Evolutionary conservation across 805 yeast genomes (phyloP).

Genomic region (Candida ipomoeae): DNA sequence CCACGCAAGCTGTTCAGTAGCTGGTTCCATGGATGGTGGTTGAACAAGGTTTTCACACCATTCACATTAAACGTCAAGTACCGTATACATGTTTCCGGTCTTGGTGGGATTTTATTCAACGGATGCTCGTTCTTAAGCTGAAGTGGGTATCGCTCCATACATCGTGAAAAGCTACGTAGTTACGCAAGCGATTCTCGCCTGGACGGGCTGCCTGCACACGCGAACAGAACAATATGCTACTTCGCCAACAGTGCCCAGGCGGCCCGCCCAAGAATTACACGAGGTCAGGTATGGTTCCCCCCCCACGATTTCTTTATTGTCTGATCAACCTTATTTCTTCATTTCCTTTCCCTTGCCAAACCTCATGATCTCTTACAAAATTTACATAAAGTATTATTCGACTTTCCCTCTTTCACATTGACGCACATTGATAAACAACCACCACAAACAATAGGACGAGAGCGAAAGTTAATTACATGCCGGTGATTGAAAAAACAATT

Average conservation of each 20-base stretch:
- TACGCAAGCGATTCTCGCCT: background rate
- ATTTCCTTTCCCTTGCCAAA: too few species aligned
- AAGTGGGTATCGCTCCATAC: slow-evolving; percentile 1
- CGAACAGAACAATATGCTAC: background rate
- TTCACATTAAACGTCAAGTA: slow-evolving; percentile 77
- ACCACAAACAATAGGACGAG: background rate
- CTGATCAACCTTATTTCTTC: background rate
- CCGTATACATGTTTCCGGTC: slow-evolving; percentile 29
- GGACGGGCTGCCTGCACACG: background rate
- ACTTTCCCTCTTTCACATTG: background rate
- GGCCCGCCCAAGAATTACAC: background rate
- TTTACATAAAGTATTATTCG: background rate
- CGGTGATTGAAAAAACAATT: background rate
- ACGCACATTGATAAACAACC: background rate
- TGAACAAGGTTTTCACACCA: slow-evolving; percentile 74
- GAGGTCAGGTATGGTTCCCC: background rate
- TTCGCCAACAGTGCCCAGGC: background rate
- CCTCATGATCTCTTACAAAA: too few species aligned
- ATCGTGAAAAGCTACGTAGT: background rate
- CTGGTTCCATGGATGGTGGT: slow-evolving; percentile 78
- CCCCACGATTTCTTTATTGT: background rate
- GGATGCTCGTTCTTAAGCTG: slow-evolving; percentile 7
- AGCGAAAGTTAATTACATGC: background rate
- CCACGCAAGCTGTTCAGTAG: slow-evolving; percentile 35
- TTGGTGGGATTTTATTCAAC: slow-evolving; percentile 11